phyloP scores from a whole-genome alignment of 2,329 filamentous ascomycete species.

The Neophaeococcomyces mojaviensis region DNA sequence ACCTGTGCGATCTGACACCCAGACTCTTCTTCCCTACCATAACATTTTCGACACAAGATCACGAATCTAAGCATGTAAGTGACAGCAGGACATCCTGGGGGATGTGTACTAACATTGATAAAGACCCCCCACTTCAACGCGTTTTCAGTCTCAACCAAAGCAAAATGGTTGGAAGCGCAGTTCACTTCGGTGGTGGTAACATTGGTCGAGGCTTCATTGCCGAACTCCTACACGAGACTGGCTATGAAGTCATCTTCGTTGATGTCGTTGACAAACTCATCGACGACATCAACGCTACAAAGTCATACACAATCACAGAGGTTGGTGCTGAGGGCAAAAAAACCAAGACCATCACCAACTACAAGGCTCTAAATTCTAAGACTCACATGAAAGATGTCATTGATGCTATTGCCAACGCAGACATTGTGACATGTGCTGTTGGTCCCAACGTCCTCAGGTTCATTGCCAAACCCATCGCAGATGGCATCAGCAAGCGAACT shows the following conservation, averaged over 20 bases:
- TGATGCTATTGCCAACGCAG: conserved; percentile 76
- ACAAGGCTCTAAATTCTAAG: conserved; percentile 93
- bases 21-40: too few species aligned
- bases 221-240: conserved; percentile 88
- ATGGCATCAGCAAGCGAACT: conserved; percentile 75
- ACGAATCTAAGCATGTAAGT: too few species aligned
- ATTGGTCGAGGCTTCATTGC: conserved; percentile 82
- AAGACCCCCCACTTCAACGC: not conserved
- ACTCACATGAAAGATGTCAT: conserved; percentile 73
- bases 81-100: too few species aligned
- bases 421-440: conserved; percentile 92
- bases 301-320: conserved; percentile 86
- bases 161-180: conserved; percentile 48
- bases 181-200: conserved; percentile 82
- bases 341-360: conserved; percentile 82
- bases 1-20: too few species aligned
- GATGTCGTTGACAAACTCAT: conserved; percentile 86
- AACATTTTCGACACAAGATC: too few species aligned
- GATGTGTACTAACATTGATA: not conserved
- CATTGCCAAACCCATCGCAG: conserved; percentile 90
- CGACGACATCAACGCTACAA: conserved; percentile 63
- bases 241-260: conserved; percentile 92
- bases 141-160: not conserved
- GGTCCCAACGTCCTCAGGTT: conserved; percentile 94
- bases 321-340: conserved; percentile 77